phyloP scores from a whole-genome alignment of 1,139 yeast species.

The Pichia sorboxylosa region DNA sequence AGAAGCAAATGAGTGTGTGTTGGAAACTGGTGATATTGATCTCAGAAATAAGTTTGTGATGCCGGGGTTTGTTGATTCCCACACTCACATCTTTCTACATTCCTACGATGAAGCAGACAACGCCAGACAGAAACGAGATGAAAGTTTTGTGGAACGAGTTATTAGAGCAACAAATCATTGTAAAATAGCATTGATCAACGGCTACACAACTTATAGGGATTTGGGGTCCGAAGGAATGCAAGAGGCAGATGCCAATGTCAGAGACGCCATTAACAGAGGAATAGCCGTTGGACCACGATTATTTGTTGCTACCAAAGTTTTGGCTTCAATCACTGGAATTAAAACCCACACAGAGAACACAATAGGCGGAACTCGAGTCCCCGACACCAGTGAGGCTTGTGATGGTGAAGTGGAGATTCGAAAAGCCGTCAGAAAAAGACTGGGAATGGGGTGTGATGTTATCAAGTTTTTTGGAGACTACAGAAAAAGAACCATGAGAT shows the following conservation, averaged over 20 bases:
- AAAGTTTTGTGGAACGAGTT: conserved; percentile 19
- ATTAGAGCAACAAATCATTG: conserved; percentile 19
- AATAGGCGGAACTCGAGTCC: conserved; percentile 17
- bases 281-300: conserved; percentile 18
- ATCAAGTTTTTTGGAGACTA: conserved; percentile 21
- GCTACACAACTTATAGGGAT: conserved; percentile 21
- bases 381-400: conserved; percentile 17
- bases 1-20: neutral
- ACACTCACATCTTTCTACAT: conserved; percentile 20
- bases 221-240: conserved; percentile 20
- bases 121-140: conserved; percentile 18
- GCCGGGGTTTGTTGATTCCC: conserved; percentile 21
- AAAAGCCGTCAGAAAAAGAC: conserved; percentile 18
- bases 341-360: conserved; percentile 17
- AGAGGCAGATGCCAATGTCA: conserved; percentile 20
- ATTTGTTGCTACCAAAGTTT: conserved; percentile 19
- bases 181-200: conserved; percentile 15
- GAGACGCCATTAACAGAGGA: conserved; percentile 21
- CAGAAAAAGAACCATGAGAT: conserved; percentile 18
- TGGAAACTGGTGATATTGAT: conserved; percentile 14
- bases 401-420: conserved; percentile 19
- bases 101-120: conserved; percentile 19
- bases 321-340: conserved; percentile 16
- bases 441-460: conserved; percentile 20
- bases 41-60: conserved; percentile 16